These are phyloP conservation scores for Cryptosporidium andersoni DNA, from an alignment of 169 alveolate genomes.

Conservation along the genomic window DNA sequence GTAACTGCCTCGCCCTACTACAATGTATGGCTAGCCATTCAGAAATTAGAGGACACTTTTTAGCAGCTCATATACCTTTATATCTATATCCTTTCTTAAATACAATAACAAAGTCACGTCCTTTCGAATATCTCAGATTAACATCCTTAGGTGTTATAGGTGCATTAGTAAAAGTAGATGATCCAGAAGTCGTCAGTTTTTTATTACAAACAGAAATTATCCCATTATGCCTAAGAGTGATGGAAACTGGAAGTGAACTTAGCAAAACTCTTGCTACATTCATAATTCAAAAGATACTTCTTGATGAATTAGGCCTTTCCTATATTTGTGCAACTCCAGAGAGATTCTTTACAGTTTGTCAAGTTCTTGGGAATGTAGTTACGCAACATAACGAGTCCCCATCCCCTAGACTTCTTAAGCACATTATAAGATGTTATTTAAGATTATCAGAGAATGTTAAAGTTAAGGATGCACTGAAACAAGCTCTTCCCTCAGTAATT, in stretches of 20 bases:
- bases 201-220: slow-evolving; percentile 95
- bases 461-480: slow-evolving; percentile 88
- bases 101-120: slow-evolving; percentile 93
- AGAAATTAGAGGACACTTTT: slow-evolving; percentile 94
- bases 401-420: slow-evolving; percentile 92
- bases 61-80: slow-evolving; percentile 97
- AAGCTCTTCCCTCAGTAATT: slow-evolving; percentile 61
- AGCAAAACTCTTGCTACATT: slow-evolving; percentile 98
- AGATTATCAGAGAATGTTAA: slow-evolving; percentile 95
- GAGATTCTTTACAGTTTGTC: slow-evolving; percentile 95
- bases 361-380: slow-evolving; percentile 94
- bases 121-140: slow-evolving; percentile 96
- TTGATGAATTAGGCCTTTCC: slow-evolving; percentile 95
- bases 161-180: slow-evolving; percentile 98
- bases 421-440: slow-evolving; percentile 94
- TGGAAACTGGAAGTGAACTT: slow-evolving; percentile 98
- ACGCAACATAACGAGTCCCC: slow-evolving; percentile 86
- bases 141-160: slow-evolving; percentile 99
- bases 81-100: slow-evolving; percentile 97
- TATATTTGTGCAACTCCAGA: slow-evolving; percentile 97
- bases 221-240: slow-evolving; percentile 96
- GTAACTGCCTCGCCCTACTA: slow-evolving; percentile 97
- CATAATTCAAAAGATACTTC: slow-evolving; percentile 95
- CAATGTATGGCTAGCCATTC: slow-evolving; percentile 98
- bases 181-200: slow-evolving; percentile 95